phyloP scores from a whole-genome alignment of 805 yeast species.

The Scheffersomyces spartinae region DNA sequence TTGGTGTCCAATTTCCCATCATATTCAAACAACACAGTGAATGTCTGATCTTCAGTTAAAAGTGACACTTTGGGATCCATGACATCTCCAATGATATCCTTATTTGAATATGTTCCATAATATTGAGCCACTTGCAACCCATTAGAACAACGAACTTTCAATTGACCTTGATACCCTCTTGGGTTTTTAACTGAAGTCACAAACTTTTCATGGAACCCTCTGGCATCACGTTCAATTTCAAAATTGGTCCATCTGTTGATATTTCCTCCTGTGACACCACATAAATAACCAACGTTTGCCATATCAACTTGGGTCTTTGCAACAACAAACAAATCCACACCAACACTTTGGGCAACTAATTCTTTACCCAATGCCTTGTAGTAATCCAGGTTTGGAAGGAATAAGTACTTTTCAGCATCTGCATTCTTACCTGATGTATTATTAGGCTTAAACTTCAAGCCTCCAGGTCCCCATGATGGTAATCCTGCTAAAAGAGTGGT shows the following conservation, averaged over 20 bases:
- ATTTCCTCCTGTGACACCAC: conserved; percentile 65
- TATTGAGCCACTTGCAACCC: conserved; percentile 76
- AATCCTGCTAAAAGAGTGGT: conserved; percentile 52
- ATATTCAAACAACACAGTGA: conserved; percentile 62
- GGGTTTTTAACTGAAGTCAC: conserved; percentile 37
- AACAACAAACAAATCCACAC: conserved; percentile 67
- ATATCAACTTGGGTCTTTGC: conserved; percentile 58
- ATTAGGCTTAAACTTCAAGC: conserved; percentile 36
- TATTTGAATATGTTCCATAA: conserved; percentile 45
- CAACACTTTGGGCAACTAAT: conserved; percentile 47
- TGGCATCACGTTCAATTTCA: conserved; percentile 57
- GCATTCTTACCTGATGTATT: conserved; percentile 6
- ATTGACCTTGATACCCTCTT: conserved; percentile 67
- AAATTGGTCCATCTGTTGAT: conserved; percentile 58
- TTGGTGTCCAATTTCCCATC: conserved; percentile 65
- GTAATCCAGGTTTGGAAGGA: conserved; percentile 49
- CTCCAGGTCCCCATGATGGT: conserved; percentile 79
- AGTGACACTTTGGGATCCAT: conserved; percentile 66
- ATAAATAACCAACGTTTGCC: conserved; percentile 55
- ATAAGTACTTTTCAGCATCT: conserved; percentile 36
- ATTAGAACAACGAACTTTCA: conserved; percentile 77
- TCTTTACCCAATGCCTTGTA: conserved; percentile 51
- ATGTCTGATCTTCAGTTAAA: conserved; percentile 47
- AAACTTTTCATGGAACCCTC: conserved; percentile 49
- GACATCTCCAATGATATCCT: conserved; percentile 20